A percentile compares a stretch with the other conserved stretches of the same genome.
Evolutionary conservation across 83 land plant genomes (phyloP).

Genomic region (Larix sibirica): DNA sequence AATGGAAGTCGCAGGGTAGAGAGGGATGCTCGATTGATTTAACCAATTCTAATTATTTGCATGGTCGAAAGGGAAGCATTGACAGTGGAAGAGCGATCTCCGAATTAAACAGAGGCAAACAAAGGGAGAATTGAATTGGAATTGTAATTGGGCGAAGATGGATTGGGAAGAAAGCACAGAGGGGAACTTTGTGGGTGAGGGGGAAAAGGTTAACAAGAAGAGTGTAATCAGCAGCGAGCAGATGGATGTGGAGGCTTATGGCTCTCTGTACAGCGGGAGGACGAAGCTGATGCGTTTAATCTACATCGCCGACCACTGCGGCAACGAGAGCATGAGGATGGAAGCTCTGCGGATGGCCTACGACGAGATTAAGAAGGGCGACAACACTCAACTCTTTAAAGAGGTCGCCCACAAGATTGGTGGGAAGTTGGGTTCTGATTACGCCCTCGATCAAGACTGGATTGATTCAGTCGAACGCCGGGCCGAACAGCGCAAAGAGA

Average conservation of each 20-base stretch:
- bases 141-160: background rate
- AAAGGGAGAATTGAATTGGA: too few relatives aligned
- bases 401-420: conserved; percentile 84
- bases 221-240: conserved; percentile 52
- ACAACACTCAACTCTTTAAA: conserved; percentile 65
- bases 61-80: too few relatives aligned
- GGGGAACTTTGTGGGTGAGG: background rate
- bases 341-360: conserved; percentile 95
- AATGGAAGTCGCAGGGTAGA: too few relatives aligned
- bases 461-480: conserved; percentile 69
- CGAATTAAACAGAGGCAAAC: too few relatives aligned
- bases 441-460: conserved; percentile 70
- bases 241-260: conserved; percentile 92
- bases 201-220: background rate
- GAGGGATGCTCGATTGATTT: too few relatives aligned
- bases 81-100: too few relatives aligned
- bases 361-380: conserved; percentile 86
- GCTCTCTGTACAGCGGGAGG: conserved; percentile 76
- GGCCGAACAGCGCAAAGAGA: conserved; percentile 74
- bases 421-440: conserved; percentile 48
- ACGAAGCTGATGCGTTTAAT: conserved; percentile 72
- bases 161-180: conserved; percentile 12
- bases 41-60: too few relatives aligned
- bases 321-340: conserved; percentile 53
- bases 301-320: conserved; percentile 84